These are phyloP conservation scores for Venturia aucupariae DNA, from an alignment of 2,329 filamentous ascomycete species.

Conservation along the genomic window DNA sequence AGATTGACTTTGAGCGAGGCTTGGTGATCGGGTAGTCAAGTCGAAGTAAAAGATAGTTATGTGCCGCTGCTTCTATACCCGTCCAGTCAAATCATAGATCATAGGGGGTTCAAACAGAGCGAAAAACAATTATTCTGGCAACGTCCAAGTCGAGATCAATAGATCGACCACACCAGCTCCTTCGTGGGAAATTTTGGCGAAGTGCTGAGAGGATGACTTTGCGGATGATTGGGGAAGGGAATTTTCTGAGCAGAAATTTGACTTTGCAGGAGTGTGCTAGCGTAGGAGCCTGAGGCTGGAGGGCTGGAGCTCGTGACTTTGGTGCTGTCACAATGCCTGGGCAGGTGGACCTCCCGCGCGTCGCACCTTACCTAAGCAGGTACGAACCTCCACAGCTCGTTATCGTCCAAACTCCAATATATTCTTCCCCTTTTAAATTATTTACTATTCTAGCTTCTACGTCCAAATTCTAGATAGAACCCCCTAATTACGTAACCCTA, in stretches of 20 bases:
- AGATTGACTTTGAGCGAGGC: no score
- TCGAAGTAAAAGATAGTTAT: background rate
- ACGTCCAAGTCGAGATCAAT: background rate
- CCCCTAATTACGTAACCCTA: no score
- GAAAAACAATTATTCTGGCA: slow-evolving; percentile 4
- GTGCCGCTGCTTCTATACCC: slow-evolving; percentile 11
- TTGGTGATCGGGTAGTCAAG: no score
- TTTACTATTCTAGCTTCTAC: no score
- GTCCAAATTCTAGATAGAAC: no score
- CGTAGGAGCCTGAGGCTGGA: background rate
- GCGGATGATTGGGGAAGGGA: background rate
- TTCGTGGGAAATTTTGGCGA: background rate
- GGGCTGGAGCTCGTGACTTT: background rate
- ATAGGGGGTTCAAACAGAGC: slow-evolving; percentile 11
- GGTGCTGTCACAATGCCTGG: no score
- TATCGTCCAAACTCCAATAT: no score
- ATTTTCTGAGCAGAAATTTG: background rate
- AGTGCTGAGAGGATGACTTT: slow-evolving; percentile 8
- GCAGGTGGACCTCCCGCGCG: no score
- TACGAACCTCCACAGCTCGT: no score
- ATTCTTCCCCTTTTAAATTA: no score
- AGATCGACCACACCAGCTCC: background rate
- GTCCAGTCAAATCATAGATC: slow-evolving; percentile 8
- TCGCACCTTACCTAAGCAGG: no score
- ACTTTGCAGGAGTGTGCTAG: background rate